phyloP scores from a whole-genome alignment of 2,329 filamentous ascomycete species.

The Fusarium citri region DNA sequence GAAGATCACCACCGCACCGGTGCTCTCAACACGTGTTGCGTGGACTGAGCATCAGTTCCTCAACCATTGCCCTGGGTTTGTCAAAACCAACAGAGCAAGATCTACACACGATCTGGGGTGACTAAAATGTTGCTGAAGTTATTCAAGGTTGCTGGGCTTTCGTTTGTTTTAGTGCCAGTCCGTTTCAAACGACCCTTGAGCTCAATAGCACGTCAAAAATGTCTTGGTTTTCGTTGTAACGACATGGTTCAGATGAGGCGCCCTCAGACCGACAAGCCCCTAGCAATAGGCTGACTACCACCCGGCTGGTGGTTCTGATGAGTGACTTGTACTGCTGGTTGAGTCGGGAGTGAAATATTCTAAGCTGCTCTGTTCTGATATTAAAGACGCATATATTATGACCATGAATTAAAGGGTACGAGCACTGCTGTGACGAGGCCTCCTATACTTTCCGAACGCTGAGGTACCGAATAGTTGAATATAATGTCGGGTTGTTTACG shows the following conservation, averaged over 20 bases:
- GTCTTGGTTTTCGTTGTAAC: conserved; percentile 18
- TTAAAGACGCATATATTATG: not conserved
- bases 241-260: conserved; percentile 12
- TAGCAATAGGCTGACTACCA: conserved; percentile 16
- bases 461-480: not conserved
- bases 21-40: conserved; percentile 31
- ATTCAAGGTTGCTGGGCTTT: conserved; percentile 14
- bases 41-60: conserved; percentile 32
- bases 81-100: conserved; percentile 38
- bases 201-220: conserved; percentile 19
- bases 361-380: not conserved
- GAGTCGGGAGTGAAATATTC: conserved; percentile 1
- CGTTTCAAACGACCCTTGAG: conserved; percentile 24
- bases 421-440: not conserved
- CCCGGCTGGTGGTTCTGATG: conserved; percentile 7
- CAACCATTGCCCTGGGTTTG: conserved; percentile 29
- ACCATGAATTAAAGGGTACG: not conserved
- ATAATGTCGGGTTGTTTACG: conserved; percentile 5
- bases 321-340: not conserved
- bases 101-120: conserved; percentile 30
- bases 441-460: not conserved
- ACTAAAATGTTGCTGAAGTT: conserved; percentile 4
- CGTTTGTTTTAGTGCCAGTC: conserved; percentile 30
- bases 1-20: conserved; percentile 34
- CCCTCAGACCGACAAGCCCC: not conserved